Percentiles rank a stretch among this genome's conserved stretches.
phyloP scores from a whole-genome alignment of 805 yeast species.

The Nakazawaea pomicola region DNA sequence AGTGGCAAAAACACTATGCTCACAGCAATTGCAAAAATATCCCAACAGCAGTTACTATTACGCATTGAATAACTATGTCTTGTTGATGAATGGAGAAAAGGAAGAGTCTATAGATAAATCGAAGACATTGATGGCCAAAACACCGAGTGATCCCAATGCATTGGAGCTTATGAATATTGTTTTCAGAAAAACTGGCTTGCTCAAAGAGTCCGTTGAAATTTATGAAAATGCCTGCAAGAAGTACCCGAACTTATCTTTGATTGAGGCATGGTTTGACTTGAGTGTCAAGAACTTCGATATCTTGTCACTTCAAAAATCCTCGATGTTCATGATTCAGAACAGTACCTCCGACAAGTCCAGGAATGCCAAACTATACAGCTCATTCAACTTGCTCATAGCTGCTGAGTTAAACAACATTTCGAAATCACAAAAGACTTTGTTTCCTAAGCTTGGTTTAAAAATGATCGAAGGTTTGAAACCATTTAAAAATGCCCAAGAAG shows the following conservation, averaged over 20 bases:
- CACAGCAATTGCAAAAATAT: constrained; percentile 42
- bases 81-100: constrained; percentile 28
- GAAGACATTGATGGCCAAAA: constrained; percentile 25
- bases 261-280: constrained; percentile 53
- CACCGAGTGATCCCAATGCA: constrained; percentile 53
- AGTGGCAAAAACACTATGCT: constrained; percentile 45
- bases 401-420: constrained; percentile 28
- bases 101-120: constrained; percentile 29
- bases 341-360: constrained; percentile 27
- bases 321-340: constrained; percentile 36
- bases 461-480: constrained; percentile 51
- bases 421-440: constrained; percentile 43
- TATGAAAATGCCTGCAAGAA: constrained; percentile 57
- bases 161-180: constrained; percentile 42
- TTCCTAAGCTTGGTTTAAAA: constrained; percentile 57
- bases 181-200: constrained; percentile 33
- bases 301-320: constrained; percentile 48
- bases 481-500: constrained; percentile 55
- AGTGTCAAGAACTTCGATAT: constrained; percentile 43
- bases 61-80: constrained; percentile 36
- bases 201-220: constrained; percentile 38
- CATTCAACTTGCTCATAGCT: constrained; percentile 46
- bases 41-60: constrained; percentile 55
- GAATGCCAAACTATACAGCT: constrained; percentile 45
- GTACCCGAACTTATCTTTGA: constrained; percentile 44